Evolutionary conservation across 176 grass and related monocot species (phyloP).

Genomic region (Eleusine coracana): DNA sequence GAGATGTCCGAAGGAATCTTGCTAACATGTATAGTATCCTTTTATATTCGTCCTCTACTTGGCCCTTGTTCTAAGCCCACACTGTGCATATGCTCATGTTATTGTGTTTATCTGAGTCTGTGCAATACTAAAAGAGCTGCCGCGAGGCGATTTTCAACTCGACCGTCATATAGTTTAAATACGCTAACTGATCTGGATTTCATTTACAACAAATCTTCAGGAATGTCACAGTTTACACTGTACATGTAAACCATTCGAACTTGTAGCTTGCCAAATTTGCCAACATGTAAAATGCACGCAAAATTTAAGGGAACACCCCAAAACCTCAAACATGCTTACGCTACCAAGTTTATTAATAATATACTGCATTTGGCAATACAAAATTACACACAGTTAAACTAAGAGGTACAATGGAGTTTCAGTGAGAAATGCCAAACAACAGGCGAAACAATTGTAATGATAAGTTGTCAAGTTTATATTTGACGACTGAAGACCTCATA

Average conservation of each 20-base stretch:
- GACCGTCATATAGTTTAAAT: neutral
- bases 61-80: neutral
- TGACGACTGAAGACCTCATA: neutral
- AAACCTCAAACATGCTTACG: conserved; percentile 1
- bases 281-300: conserved; percentile 25
- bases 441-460: neutral
- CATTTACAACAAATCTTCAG: neutral
- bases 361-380: neutral
- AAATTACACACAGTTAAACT: neutral
- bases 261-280: neutral
- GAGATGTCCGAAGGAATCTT: neutral
- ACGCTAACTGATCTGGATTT: neutral
- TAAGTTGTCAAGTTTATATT: neutral
- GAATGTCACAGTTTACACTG: neutral
- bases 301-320: neutral
- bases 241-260: neutral
- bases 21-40: neutral
- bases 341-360: neutral
- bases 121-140: neutral
- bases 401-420: neutral
- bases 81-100: neutral
- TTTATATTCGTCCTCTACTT: neutral
- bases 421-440: neutral
- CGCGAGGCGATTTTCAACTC: neutral
- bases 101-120: neutral